Base-by-base conservation (phyloP, 2,329 filamentous ascomycete genomes). In the Plectosphaerella sp. region DNA sequence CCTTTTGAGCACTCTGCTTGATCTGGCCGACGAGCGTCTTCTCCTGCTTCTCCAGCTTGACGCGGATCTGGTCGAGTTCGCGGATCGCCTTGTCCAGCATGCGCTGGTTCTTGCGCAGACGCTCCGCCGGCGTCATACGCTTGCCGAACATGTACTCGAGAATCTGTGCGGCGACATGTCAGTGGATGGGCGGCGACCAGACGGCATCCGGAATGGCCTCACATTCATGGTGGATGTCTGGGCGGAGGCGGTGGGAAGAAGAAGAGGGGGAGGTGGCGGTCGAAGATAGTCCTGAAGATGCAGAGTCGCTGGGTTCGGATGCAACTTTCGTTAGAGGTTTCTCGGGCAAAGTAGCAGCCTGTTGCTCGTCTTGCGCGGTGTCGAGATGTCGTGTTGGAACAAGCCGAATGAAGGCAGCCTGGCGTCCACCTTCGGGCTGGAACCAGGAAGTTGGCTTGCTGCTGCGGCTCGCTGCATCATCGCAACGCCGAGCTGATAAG, bases 101-200 rank as follows among this genome's bases (percentile, higher is more conserved):
- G 63, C 94, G 85, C 75, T 97, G 94, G 72, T 99, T 96, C 79
- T 93, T 93, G 71, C 89, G 86, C 69, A 93, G 78, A 69, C 89
- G 87, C 80, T 94, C 89, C 22, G 91, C 91, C 4, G 94, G 93
- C 78, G 94, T 99, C 83, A 97, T 95, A 72, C 94, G 94, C 83
- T 97, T 97, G 61, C 94, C 94, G 67, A 99, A 99, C 39, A 93
- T 93, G 92, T 94, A 99, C 83, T 99, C 94, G 57, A 99, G 83
- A 67, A 97, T 90, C 90, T 97, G 62, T n/a, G 25, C 15, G 45
- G 42, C 50, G n/a, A 45, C 53, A 53, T 59, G 57, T 57, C 33
- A 47, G 25, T 16, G 47, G 22, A 16, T 12, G 15, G n/a, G 52
- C n/a, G 52, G 51, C 45, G 48, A 53, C 52, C 50, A 41, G 47